Percentiles rank a stretch among this genome's conserved stretches.
phyloP scores from a whole-genome alignment of 495 filamentous ascomycete species.

The Xylaria telfairii region DNA sequence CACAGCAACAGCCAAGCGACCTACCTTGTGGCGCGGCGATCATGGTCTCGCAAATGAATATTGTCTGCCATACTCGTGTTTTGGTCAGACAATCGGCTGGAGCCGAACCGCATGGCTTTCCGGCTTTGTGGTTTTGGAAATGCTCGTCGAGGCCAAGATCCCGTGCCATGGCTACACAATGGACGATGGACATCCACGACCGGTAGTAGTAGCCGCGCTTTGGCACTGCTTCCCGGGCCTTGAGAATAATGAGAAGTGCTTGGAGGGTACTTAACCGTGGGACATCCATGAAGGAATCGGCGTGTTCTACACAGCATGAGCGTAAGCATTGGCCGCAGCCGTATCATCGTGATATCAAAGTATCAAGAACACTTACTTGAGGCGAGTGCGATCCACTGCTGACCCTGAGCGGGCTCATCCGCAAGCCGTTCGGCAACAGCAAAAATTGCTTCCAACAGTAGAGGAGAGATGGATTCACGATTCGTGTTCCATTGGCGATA shows the following conservation, averaged over 20 bases:
- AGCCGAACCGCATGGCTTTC: conserved; percentile 69
- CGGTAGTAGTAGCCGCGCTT: conserved; percentile 96
- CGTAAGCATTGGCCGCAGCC: conserved; percentile 15
- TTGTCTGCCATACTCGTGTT: conserved; percentile 88
- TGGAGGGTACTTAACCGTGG: conserved; percentile 93
- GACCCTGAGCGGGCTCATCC: conserved; percentile 81
- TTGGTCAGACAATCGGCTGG: conserved; percentile 80
- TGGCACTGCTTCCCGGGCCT: conserved; percentile 88
- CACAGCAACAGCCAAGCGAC: not conserved
- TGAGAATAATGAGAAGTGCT: conserved; percentile 84
- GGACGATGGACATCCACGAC: conserved; percentile 97
- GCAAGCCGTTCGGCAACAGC: conserved; percentile 85
- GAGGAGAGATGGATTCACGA: conserved; percentile 83
- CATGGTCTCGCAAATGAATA: conserved; percentile 90
- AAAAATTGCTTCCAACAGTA: conserved; percentile 94
- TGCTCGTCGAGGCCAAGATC: conserved; percentile 93
- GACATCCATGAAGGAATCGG: conserved; percentile 95
- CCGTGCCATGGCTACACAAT: conserved; percentile 89
- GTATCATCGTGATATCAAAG: not conserved
- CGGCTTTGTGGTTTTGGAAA: conserved; percentile 73
- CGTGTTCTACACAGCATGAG: conserved; percentile 67
- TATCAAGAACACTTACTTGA: conserved; percentile 68
- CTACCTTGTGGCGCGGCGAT: conserved; percentile 93
- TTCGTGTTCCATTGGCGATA: conserved; percentile 93
- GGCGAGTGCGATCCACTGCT: conserved; percentile 93